phyloP scores from a whole-genome alignment of 2,329 filamentous ascomycete genomes.

The Neopestalotiopsis sp. region DNA sequence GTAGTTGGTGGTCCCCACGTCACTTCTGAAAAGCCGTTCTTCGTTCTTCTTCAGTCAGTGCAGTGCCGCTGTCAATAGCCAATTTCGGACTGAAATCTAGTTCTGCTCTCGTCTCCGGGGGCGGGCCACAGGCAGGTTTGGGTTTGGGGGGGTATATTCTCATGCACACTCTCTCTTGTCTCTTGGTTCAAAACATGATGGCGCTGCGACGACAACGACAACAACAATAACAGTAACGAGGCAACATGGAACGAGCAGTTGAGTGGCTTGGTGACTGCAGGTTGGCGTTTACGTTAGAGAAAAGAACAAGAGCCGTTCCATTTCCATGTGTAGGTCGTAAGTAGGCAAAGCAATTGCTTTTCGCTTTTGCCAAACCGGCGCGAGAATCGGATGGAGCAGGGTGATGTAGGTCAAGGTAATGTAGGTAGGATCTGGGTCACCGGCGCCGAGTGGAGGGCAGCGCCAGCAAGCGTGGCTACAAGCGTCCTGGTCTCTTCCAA shows the following conservation, averaged over 20 bases:
- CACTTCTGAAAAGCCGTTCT: constrained; percentile 25
- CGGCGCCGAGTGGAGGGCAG: constrained; percentile 11
- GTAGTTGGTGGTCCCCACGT: constrained; percentile 7
- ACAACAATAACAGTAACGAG: background rate
- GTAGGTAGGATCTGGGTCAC: constrained; percentile 15
- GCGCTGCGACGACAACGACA: background rate
- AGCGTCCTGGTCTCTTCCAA: constrained; percentile 15
- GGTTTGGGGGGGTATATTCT: too few species aligned
- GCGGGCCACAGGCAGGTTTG: background rate
- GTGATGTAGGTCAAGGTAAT: constrained; percentile 15
- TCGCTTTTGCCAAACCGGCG: constrained; percentile 7
- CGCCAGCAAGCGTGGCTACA: constrained; percentile 10
- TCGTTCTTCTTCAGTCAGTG: constrained; percentile 22
- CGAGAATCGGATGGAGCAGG: constrained; percentile 17
- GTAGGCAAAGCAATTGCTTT: constrained; percentile 11
- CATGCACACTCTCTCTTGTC: background rate
- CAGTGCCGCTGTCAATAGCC: constrained; percentile 13
- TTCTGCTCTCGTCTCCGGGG: constrained; percentile 4
- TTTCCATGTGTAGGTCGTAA: background rate
- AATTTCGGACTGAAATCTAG: constrained; percentile 12
- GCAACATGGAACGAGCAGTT: too few species aligned
- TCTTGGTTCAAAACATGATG: background rate
- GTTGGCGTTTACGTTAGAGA: constrained; percentile 1
- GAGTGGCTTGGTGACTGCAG: background rate
- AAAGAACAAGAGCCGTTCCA: background rate